Base-by-base conservation (phyloP, 495 filamentous ascomycete species). In the Xylaria intraflava region DNA sequence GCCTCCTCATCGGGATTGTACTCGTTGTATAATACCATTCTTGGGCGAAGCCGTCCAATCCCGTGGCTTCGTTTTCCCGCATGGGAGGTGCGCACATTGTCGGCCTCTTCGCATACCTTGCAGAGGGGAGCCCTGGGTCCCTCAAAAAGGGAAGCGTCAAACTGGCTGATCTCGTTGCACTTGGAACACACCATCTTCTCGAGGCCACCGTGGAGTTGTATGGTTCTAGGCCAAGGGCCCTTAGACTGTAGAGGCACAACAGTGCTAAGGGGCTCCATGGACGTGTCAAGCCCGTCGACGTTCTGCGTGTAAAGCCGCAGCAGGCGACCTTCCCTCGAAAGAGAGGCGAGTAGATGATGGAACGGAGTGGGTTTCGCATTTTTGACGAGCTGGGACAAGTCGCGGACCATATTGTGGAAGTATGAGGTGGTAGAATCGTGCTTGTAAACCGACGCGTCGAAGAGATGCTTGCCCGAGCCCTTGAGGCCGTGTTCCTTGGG, bases 11-110 rank as follows among this genome's bases (percentile, higher is more conserved):
- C 93, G 0, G 93, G 92, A 63, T 96, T 95, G 66, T 89, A 85
- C 68, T 98, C 93, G 69, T 98, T 96, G 73, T 98, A 98, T 22
- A 98, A 76, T 1, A 96, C 91, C 69, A 98, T 96, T 20, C 93
- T 83, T 16, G 93, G 93, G 22, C 93, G 83, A 53, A 98, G 75
- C 49, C 87, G 82, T 24, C 93, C 93, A 51, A 98, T 86, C 1
- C 93, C 93, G 66, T 97, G 94, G 65, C 91, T 95, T 46, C 93
- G 82, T 66, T 95, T 90, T 31, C 91, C 91, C 3, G 85, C 85
- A 56, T 83, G 75, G n/a, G 80, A 80, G 0, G 82, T 83, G 50
- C 93, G 87, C 24, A 88, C 81, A 45, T 80, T 69, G 57, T 98
- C 91, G 48, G 82, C 82, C 51, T 80, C 82, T 39, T 79, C 76